Evolutionary conservation across 1,284 basidiomycete genomes (phyloP).

Genomic region (Ceratobasidium sp.): DNA sequence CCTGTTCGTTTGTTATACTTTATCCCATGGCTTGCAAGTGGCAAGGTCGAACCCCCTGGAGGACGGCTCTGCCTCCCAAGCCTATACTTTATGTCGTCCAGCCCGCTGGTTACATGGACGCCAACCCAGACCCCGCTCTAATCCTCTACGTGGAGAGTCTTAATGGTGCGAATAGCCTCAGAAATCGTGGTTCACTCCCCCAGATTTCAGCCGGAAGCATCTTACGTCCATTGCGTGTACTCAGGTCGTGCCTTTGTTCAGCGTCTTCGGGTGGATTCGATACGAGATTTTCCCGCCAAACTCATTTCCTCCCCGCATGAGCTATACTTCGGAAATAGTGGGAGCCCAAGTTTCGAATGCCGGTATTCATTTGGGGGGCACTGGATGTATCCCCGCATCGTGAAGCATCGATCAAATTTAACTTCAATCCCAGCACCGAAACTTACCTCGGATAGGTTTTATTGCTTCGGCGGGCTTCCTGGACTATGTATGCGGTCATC

Average conservation of each 20-base stretch:
- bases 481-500: no score
- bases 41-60: not conserved
- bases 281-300: slow-evolving; percentile 15
- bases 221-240: slow-evolving; percentile 1
- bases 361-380: no score
- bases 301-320: not conserved
- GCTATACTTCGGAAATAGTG: slow-evolving; percentile 11
- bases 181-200: not conserved
- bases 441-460: no score
- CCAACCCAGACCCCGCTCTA: slow-evolving; percentile 12
- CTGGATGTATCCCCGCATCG: no score
- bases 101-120: slow-evolving; percentile 2
- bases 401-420: no score
- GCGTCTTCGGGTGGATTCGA: no score
- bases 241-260: not conserved
- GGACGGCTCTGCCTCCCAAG: slow-evolving; percentile 6
- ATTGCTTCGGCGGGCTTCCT: no score
- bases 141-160: not conserved
- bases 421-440: no score
- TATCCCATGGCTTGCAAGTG: not conserved
- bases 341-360: slow-evolving; percentile 22
- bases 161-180: no score
- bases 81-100: not conserved
- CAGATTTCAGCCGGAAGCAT: not conserved
- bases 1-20: slow-evolving; percentile 11